A percentile compares a stretch with the other conserved stretches of the same genome.
phyloP scores from a whole-genome alignment of 768 basidiomycete species.

The Podaxis sp. region DNA sequence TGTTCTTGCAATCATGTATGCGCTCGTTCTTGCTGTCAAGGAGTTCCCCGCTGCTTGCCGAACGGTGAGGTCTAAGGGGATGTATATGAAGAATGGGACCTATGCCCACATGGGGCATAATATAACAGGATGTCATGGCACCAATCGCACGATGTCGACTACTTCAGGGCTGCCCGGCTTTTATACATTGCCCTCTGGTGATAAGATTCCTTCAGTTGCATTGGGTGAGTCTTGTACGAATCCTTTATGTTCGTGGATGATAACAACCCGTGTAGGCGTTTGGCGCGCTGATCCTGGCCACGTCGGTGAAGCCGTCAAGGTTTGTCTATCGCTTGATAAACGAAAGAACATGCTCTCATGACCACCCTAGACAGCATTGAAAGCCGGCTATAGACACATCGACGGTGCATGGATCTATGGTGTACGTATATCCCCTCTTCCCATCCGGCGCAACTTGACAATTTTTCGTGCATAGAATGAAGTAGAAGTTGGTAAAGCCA shows the following conservation, averaged over 20 bases:
- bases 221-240: slow-evolving; percentile 24
- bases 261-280: slow-evolving; percentile 38
- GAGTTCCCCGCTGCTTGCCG: slow-evolving; percentile 1
- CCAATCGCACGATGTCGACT: slow-evolving; percentile 13
- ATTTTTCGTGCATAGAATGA: slow-evolving; percentile 47
- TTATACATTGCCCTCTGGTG: slow-evolving; percentile 61
- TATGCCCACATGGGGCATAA: neutral
- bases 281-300: slow-evolving; percentile 56
- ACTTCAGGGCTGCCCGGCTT: slow-evolving; percentile 33
- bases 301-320: slow-evolving; percentile 68
- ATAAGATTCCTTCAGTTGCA: slow-evolving; percentile 63
- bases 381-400: slow-evolving; percentile 65
- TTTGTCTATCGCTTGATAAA: slow-evolving; percentile 12
- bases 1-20: slow-evolving; percentile 14
- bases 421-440: slow-evolving; percentile 28
- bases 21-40: slow-evolving; percentile 7
- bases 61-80: neutral
- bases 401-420: slow-evolving; percentile 71
- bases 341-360: neutral
- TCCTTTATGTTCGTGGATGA: neutral
- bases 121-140: slow-evolving; percentile 3
- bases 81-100: neutral
- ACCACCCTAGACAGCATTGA: slow-evolving; percentile 43
- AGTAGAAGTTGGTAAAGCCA: slow-evolving; percentile 60
- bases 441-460: neutral